These are phyloP conservation scores for Rhodomyrtus psidioides DNA, from an alignment of 441 rosid genomes.

Conservation along the genomic window DNA sequence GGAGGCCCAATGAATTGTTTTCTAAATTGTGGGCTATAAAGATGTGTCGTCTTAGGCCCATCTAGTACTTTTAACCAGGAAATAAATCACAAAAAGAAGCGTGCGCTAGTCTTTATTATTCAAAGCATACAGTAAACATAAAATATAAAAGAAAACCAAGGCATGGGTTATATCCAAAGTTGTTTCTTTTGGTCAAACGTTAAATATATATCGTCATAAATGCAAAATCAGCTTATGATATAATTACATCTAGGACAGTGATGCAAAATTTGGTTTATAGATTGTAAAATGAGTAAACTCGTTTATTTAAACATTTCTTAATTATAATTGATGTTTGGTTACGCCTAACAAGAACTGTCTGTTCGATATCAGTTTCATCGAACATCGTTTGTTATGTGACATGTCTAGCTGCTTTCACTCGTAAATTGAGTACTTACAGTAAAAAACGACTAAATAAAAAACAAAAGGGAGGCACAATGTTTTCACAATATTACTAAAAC, in stretches of 20 bases:
- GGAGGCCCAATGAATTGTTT: not conserved
- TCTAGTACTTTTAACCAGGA: not conserved
- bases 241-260: not conserved
- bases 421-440: too few relatives aligned
- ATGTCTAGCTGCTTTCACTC: too few relatives aligned
- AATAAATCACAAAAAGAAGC: not conserved
- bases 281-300: not conserved
- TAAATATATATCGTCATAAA: not conserved
- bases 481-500: too few relatives aligned
- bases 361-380: too few relatives aligned
- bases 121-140: not conserved
- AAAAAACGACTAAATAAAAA: too few relatives aligned
- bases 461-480: too few relatives aligned
- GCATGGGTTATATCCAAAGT: not conserved
- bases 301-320: not conserved
- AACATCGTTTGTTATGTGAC: too few relatives aligned
- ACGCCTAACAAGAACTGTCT: not conserved
- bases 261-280: not conserved
- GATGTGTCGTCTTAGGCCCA: not conserved
- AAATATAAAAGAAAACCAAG: not conserved
- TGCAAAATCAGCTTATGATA: not conserved
- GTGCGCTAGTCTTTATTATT: not conserved
- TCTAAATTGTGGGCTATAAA: not conserved
- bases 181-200: not conserved
- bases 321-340: not conserved